These are phyloP conservation scores for Penicillium steckii DNA, from an alignment of 495 filamentous ascomycete species.

Conservation along the genomic window DNA sequence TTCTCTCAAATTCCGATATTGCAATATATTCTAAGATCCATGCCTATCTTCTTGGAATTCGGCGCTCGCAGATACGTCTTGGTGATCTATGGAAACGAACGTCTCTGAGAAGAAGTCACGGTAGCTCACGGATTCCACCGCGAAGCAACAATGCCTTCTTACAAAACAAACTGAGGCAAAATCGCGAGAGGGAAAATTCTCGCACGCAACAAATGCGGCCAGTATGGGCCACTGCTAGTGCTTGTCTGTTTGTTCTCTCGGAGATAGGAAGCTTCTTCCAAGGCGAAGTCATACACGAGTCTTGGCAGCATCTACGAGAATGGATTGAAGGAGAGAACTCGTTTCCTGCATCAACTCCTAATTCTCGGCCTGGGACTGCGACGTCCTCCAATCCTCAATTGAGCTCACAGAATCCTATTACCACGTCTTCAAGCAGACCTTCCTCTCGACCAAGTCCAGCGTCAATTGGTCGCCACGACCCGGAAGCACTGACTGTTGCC, in stretches of 20 bases:
- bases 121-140: slow-evolving; percentile 63
- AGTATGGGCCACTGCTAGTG: slow-evolving; percentile 82
- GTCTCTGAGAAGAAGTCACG: slow-evolving; percentile 70
- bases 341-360: slow-evolving; percentile 15
- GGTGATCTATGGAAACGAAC: slow-evolving; percentile 83
- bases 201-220: slow-evolving; percentile 66
- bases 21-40: slow-evolving; percentile 78
- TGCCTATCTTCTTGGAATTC: slow-evolving; percentile 80
- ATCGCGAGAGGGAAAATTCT: slow-evolving; percentile 56
- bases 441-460: slow-evolving; percentile 18
- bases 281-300: slow-evolving; percentile 78
- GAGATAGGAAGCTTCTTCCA: slow-evolving; percentile 86
- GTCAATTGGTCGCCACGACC: slow-evolving; percentile 60
- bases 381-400: slow-evolving; percentile 26
- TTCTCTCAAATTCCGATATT: slow-evolving; percentile 73
- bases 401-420: slow-evolving; percentile 1
- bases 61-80: slow-evolving; percentile 77
- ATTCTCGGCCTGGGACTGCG: slow-evolving; percentile 41
- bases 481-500: slow-evolving; percentile 75
- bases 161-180: slow-evolving; percentile 49
- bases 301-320: slow-evolving; percentile 62
- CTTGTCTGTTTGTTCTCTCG: slow-evolving; percentile 81
- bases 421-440: slow-evolving; percentile 4
- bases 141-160: slow-evolving; percentile 59
- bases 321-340: slow-evolving; percentile 49